These are phyloP conservation scores for Jackrogersella multiformis DNA, from an alignment of 495 filamentous ascomycete genomes.

Conservation along the genomic window DNA sequence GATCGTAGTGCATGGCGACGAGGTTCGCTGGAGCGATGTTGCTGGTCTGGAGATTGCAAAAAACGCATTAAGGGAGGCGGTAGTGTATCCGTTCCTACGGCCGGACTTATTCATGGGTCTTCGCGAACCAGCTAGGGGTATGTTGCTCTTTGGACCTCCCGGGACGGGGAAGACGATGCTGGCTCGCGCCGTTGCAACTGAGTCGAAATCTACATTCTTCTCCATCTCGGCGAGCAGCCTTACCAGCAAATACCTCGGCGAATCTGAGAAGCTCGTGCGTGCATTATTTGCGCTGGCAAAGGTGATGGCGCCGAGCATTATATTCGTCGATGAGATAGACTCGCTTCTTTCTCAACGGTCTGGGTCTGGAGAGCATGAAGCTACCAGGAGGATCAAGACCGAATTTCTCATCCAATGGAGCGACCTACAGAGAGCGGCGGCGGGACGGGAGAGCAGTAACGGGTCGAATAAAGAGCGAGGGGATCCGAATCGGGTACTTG, in stretches of 20 bases:
- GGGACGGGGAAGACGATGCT: conserved; percentile 99
- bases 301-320: conserved; percentile 90
- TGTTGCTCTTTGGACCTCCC: conserved; percentile 96
- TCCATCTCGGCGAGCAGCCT: conserved; percentile 93
- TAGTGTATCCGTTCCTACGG: conserved; percentile 96
- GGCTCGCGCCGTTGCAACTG: conserved; percentile 92
- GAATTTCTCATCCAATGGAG: conserved; percentile 99
- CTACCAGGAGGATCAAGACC: conserved; percentile 93
- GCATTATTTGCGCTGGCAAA: conserved; percentile 93
- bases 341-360: conserved; percentile 87
- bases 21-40: conserved; percentile 95
- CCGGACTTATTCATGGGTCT: conserved; percentile 96
- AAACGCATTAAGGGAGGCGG: conserved; percentile 90
- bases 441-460: conserved; percentile 72
- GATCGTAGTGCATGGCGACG: conserved; percentile 92
- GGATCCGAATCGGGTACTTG: conserved; percentile 90
- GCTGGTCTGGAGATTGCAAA: conserved; percentile 93
- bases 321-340: conserved; percentile 99
- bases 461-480: conserved; percentile 64
- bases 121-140: conserved; percentile 91
- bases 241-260: conserved; percentile 95
- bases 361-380: conserved; percentile 88
- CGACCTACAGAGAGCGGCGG: conserved; percentile 89
- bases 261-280: conserved; percentile 95
- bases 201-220: conserved; percentile 96